A percentile compares a stretch with the other conserved stretches of the same genome.
These are phyloP conservation scores for Colletotrichum phormii DNA, from an alignment of 2,329 filamentous ascomycete genomes.

Conservation along the genomic window DNA sequence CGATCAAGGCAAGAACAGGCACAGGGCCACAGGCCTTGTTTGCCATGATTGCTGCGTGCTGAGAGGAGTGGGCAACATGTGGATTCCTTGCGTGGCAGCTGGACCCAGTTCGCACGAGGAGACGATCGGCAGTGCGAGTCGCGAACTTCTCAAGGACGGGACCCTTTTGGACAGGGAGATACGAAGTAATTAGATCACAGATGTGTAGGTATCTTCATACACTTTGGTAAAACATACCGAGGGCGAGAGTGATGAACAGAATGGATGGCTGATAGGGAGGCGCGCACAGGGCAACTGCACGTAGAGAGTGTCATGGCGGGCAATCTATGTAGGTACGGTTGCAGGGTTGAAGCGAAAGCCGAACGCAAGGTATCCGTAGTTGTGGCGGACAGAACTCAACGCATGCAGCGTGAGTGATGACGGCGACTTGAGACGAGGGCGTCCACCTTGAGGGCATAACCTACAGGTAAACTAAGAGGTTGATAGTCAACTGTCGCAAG, in stretches of 20 bases:
- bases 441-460: not conserved
- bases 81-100: constrained; percentile 27
- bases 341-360: not conserved
- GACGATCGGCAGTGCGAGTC: constrained; percentile 30
- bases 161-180: too few species aligned
- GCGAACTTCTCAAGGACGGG: not conserved
- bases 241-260: too few species aligned
- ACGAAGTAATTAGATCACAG: too few species aligned
- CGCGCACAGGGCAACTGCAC: too few species aligned
- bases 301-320: not conserved
- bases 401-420: constrained; percentile 11
- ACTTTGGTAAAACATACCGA: too few species aligned
- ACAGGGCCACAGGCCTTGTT: constrained; percentile 14
- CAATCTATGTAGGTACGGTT: not conserved
- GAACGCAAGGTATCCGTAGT: not conserved
- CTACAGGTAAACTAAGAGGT: too few species aligned
- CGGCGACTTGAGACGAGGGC: constrained; percentile 1
- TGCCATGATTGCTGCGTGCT: constrained; percentile 25
- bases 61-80: constrained; percentile 10
- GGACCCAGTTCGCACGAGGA: constrained; percentile 24
- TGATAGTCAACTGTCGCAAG: too few species aligned
- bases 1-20: constrained; percentile 9
- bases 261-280: too few species aligned
- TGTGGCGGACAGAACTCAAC: constrained; percentile 15
- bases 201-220: too few species aligned